Conservation (phyloP, 2,329 filamentous ascomycete species). For the Fusarium globosum region DNA sequence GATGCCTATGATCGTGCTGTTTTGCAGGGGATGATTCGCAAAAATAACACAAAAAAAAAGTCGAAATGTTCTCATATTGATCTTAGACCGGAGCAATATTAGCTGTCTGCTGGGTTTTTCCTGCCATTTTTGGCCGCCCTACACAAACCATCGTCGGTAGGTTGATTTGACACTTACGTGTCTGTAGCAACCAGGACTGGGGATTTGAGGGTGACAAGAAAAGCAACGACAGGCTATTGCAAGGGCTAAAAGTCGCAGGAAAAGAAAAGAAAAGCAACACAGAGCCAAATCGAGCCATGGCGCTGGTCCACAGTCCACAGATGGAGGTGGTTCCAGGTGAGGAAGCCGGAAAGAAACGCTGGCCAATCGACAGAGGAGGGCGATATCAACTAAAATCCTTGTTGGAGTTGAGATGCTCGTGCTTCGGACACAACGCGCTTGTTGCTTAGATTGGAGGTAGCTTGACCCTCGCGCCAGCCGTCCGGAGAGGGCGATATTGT, state of each 20-base stretch:
- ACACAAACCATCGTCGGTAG: background rate
- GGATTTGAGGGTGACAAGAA: conserved; percentile 17
- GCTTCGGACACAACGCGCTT: conserved; percentile 12
- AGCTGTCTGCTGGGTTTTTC: conserved; percentile 20
- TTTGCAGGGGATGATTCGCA: conserved; percentile 14
- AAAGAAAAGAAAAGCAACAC: conserved; percentile 37
- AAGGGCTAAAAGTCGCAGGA: conserved; percentile 7
- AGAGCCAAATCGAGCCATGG: conserved; percentile 35
- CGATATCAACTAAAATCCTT: conserved; percentile 29
- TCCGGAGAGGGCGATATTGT: conserved; percentile 42
- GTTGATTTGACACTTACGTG: conserved; percentile 7
- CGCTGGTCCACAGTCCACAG: conserved; percentile 33
- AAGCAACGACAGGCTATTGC: conserved; percentile 30
- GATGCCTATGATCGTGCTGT: conserved; percentile 22
- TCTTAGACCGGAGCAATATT: background rate
- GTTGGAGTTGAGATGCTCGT: conserved; percentile 24
- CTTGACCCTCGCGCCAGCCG: conserved; percentile 34
- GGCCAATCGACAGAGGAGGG: conserved; percentile 41
- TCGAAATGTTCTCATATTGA: background rate
- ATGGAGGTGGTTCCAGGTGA: conserved; percentile 35
- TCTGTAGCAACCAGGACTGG: conserved; percentile 7
- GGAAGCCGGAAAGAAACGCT: conserved; percentile 28
- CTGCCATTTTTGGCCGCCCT: background rate
- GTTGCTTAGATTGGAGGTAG: conserved; percentile 30
- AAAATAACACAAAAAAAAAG: background rate